Evolutionary conservation across 352 stramenopile genomes (phyloP), one percentile per base, ranked within the genome.

Genomic region (Thalassiosira mediterranea): DNA sequence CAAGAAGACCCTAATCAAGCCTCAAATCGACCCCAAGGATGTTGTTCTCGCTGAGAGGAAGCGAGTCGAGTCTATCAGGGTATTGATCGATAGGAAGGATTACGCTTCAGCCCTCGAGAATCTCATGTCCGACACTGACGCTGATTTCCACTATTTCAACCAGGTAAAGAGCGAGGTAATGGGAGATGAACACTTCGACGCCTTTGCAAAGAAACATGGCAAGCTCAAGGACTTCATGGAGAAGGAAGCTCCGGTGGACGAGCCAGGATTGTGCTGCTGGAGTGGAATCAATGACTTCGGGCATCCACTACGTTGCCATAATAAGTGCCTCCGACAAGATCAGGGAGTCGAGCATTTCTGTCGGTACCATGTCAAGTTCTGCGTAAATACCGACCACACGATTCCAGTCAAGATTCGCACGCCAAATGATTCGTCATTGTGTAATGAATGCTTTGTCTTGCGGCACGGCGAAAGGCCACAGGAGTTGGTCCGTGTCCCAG

Each of bases 141-240:
- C 3, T 11, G 73, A 82, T 31, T 52, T 74, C 21, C 60, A 73
- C n/a, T 77, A 82, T 28, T 82, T 70, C 19, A 82, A 82, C 28
- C 29, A 29, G n/a, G 32, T 82, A 0, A 82, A 77, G 23, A 57
- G 15, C 26, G 29, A 72, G 25, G 29, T 28, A 19, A n/a, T 54
- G 26, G 49, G 48, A 13, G 23, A 73, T 38, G 4, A 54, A 34
- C 58, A 82, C 31, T n/a, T 53, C 2, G 31, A 34, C 28, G 57
- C 58, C 10, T 81, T 81, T 44, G 8, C 0, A 34, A 48, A 28
- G 40, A 70, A 40, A 32, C 65, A 73, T 31, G 66, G 65, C 15
- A 75, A 81, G 47, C 47, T 75, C 19, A 47, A 53, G 2, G 54
- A 60, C 38, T 74, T 57, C 15, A n/a, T 34, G 1, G 46, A 65